phyloP scores from a whole-genome alignment of 176 grass and related monocot species.

The Zizania latifolia region DNA sequence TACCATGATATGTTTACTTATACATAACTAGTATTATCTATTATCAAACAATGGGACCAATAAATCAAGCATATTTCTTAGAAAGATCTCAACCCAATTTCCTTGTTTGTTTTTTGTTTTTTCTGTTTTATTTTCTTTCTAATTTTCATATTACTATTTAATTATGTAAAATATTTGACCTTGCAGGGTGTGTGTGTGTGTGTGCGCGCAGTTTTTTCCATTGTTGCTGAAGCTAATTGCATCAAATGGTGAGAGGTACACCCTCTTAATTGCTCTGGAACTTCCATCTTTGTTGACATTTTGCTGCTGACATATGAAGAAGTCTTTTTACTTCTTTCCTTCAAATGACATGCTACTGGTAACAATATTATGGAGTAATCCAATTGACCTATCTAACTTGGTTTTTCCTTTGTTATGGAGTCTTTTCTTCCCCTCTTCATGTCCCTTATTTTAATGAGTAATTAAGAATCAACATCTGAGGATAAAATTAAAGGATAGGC shows the following conservation, averaged over 20 bases:
- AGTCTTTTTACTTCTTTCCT: not conserved
- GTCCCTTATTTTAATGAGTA: conserved; percentile 28
- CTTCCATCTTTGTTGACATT: conserved; percentile 6
- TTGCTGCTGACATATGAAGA: not conserved
- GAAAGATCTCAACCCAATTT: conserved; percentile 5
- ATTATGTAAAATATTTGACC: conserved; percentile 4
- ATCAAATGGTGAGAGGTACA: conserved; percentile 89
- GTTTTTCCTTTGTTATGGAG: conserved; percentile 40
- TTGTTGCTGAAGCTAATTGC: conserved; percentile 86
- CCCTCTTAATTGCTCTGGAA: conserved; percentile 1
- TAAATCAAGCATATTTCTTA: not conserved
- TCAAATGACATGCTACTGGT: conserved; percentile 1
- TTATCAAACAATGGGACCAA: too few relatives aligned
- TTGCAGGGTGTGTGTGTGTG: conserved; percentile 24
- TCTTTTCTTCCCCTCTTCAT: conserved; percentile 97
- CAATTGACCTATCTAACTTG: conserved; percentile 13
- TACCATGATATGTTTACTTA: too few relatives aligned
- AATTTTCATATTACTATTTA: not conserved
- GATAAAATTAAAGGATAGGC: conserved; percentile 1
- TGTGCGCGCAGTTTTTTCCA: conserved; percentile 72
- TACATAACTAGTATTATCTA: too few relatives aligned
- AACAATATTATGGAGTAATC: not conserved
- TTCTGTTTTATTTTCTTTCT: not conserved
- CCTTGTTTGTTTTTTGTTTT: conserved; percentile 8
- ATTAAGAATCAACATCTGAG: not conserved